Base-by-base conservation (phyloP, 2,329 filamentous ascomycete genomes). In the Monosporascus cannonballus region DNA sequence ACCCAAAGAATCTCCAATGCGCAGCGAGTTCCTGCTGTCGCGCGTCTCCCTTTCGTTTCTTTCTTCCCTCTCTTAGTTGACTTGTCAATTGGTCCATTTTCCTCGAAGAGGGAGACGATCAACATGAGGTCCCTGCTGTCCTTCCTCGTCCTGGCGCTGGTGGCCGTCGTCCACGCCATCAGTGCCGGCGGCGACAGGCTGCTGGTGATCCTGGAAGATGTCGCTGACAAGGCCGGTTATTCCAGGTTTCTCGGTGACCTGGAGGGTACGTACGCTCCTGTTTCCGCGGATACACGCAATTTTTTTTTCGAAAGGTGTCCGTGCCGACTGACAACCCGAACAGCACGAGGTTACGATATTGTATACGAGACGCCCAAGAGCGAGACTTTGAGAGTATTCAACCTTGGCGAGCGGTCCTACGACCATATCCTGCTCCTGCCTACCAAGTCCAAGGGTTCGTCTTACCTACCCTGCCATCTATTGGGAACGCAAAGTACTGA, bases 371-470 rank as follows among this genome's bases (percentile, higher is more conserved):
- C 90, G 7, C 89, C 90, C 56, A 94, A 94, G 75, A 88, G 83
- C 69, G 83, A 90, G 50, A 77, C 79, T 49, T 74, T 97, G 63
- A 80, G 83, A 49, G 79, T 99, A 60, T 96, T 96, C 76, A 79
- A 84, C 67, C 84, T 94, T 58, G 94, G 93, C 67, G 90, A 94
- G 75, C 85, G 88, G 69, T 84, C 83, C 58, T 97, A 92, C 73
- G 93, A 97, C 73, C 93, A 99, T 73, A 76, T 97, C 59, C 72
- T 97, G 59, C 80, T 99, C 61, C 83, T 97, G 59, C 94, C 94
- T 50, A 84, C 86, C 55, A 96, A 93, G 73, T 84, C 89, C 34
- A 99, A 99, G 81, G 92, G 88, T 90, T 68, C 52, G 70, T 62
- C 17, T 52, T 22, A 53, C 34, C 15, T 25, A 45, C 6, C 27